A percentile compares a stretch with the other conserved stretches of the same genome.
Evolutionary conservation across 305 asterid genomes (phyloP).

Genomic region (Fraxinus latifolia): DNA sequence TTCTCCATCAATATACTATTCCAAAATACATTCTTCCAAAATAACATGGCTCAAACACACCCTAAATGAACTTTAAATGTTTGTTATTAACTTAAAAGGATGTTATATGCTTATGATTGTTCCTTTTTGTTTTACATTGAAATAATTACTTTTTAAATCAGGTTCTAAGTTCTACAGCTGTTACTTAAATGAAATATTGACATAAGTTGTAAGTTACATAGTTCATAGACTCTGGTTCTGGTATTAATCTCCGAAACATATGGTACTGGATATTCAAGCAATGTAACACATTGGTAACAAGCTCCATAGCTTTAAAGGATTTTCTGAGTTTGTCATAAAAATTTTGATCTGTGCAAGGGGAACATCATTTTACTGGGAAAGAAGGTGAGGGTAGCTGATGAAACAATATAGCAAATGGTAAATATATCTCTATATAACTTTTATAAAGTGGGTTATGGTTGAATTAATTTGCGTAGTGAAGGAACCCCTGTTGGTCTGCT

Average conservation of each 20-base stretch:
- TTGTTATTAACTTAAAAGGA: neutral
- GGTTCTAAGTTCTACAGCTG: neutral
- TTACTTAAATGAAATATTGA: neutral
- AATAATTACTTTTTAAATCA: neutral
- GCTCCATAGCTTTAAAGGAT: neutral
- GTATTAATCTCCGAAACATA: neutral
- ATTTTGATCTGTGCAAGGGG: neutral
- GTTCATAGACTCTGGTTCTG: neutral
- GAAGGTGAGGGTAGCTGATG: neutral
- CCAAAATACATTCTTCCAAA: too few species aligned
- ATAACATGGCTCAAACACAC: too few species aligned
- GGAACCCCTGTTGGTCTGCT: neutral
- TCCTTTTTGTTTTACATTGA: neutral
- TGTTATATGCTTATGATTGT: neutral
- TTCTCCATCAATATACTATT: too few species aligned
- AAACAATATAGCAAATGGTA: neutral
- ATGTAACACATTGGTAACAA: neutral
- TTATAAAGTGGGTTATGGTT: neutral
- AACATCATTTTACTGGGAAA: neutral
- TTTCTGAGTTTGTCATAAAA: neutral
- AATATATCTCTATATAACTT: neutral
- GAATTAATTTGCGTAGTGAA: neutral
- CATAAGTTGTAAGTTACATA: neutral
- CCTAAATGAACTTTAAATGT: neutral
- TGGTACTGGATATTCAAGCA: neutral